These are phyloP conservation scores for Neotropicomus parvogracilis DNA, from an alignment of 1,284 basidiomycete genomes.

Conservation along the genomic window DNA sequence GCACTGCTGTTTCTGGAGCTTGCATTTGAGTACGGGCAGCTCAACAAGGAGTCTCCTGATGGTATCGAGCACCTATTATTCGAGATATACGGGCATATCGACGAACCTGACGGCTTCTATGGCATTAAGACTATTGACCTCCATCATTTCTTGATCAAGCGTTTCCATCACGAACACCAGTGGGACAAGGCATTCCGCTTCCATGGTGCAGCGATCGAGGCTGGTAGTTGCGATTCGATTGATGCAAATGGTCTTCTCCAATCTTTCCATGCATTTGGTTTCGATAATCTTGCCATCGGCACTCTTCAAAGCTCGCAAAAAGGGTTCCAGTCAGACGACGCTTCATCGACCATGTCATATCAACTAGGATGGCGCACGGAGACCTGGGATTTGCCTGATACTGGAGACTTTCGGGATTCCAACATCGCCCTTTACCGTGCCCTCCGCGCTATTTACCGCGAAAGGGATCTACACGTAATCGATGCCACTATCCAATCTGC, in stretches of 20 bases:
- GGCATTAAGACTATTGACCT: slow-evolving; percentile 81
- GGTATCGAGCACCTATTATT: slow-evolving; percentile 71
- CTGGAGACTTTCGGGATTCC: slow-evolving; percentile 40
- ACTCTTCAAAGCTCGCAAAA: slow-evolving; percentile 48
- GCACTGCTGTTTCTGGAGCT: slow-evolving; percentile 89
- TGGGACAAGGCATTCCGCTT: slow-evolving; percentile 90
- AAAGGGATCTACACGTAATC: slow-evolving; percentile 53
- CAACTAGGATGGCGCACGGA: slow-evolving; percentile 87
- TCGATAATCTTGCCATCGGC: slow-evolving; percentile 74
- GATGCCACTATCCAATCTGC: slow-evolving; percentile 48
- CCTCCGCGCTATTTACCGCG: slow-evolving; percentile 73
- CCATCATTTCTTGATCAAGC: slow-evolving; percentile 72
- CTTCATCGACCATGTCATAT: slow-evolving; percentile 59
- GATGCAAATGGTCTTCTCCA: slow-evolving; percentile 61
- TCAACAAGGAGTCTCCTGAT: slow-evolving; percentile 23
- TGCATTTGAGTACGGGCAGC: slow-evolving; percentile 51
- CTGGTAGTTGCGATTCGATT: slow-evolving; percentile 38
- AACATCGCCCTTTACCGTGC: slow-evolving; percentile 73
- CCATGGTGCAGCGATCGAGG: slow-evolving; percentile 82
- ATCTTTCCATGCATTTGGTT: slow-evolving; percentile 85
- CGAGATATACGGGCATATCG: slow-evolving; percentile 90
- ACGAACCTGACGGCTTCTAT: slow-evolving; percentile 98
- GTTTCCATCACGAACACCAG: slow-evolving; percentile 89
- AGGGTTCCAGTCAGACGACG: slow-evolving; percentile 32
- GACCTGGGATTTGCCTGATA: slow-evolving; percentile 87